phyloP scores from a whole-genome alignment of 177 flowering plant genomes.

The Vitis hybrid region DNA sequence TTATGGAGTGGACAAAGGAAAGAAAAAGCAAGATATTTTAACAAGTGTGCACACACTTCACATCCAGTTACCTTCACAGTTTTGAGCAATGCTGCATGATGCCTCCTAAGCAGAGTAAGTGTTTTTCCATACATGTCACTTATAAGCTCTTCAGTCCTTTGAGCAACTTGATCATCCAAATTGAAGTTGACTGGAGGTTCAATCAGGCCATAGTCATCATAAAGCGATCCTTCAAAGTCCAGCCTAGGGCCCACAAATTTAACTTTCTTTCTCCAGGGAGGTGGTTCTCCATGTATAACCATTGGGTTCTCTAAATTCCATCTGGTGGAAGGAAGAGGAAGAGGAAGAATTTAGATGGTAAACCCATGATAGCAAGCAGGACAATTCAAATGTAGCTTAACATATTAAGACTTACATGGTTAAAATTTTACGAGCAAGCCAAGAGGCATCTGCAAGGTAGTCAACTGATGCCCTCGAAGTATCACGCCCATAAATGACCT shows the following conservation, averaged over 20 bases:
- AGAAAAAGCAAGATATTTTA: not conserved
- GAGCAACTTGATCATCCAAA: constrained; percentile 76
- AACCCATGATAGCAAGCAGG: constrained; percentile 1
- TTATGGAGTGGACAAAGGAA: not conserved
- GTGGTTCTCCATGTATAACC: constrained; percentile 89
- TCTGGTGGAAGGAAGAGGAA: constrained; percentile 37
- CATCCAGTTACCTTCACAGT: constrained; percentile 63
- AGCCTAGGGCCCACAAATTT: constrained; percentile 87
- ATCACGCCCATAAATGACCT: constrained; percentile 85
- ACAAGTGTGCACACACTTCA: not conserved
- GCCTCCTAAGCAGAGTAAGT: constrained; percentile 57
- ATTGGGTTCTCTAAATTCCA: constrained; percentile 94
- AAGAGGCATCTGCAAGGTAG: constrained; percentile 92
- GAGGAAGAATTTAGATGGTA: constrained; percentile 4
- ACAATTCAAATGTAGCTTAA: not conserved
- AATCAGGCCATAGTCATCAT: constrained; percentile 62
- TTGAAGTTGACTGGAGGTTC: constrained; percentile 82
- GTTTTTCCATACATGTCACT: constrained; percentile 61
- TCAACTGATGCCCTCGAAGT: constrained; percentile 81
- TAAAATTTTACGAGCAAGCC: constrained; percentile 98
- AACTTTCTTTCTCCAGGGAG: constrained; percentile 76
- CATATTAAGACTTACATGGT: constrained; percentile 48
- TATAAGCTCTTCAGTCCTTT: constrained; percentile 69
- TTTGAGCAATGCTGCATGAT: constrained; percentile 88
- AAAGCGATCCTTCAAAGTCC: constrained; percentile 93